Percentiles rank a stretch among this genome's conserved stretches.
These are phyloP conservation scores for Cerrena zonata DNA, from an alignment of 1,284 basidiomycete genomes.

Conservation along the genomic window DNA sequence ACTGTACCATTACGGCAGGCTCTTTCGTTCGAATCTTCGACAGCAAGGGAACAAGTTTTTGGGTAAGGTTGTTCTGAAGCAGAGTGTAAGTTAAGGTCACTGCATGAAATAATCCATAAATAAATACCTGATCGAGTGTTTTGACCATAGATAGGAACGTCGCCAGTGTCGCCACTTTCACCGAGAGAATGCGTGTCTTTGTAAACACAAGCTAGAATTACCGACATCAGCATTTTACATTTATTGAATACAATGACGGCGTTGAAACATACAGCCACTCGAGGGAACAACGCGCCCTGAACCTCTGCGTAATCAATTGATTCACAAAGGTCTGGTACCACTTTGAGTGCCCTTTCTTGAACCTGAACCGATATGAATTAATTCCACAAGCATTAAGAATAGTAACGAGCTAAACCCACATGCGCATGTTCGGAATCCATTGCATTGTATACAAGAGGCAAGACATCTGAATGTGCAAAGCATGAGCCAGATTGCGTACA, in stretches of 20 bases:
- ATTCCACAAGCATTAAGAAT: neutral
- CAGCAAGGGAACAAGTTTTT: conserved; percentile 89
- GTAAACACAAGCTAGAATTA: conserved; percentile 74
- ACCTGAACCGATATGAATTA: conserved; percentile 42
- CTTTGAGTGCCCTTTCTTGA: conserved; percentile 85
- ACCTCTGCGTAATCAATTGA: conserved; percentile 91
- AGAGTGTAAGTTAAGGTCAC: neutral
- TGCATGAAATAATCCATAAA: neutral
- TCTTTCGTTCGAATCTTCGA: conserved; percentile 95
- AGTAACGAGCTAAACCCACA: conserved; percentile 34
- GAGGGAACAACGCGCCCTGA: conserved; percentile 78
- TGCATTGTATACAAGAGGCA: conserved; percentile 92
- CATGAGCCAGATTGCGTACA: neutral
- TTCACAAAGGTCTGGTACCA: conserved; percentile 85
- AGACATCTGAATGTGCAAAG: conserved; percentile 58
- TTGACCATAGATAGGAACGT: conserved; percentile 92
- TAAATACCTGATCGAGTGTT: conserved; percentile 80
- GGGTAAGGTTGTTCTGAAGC: conserved; percentile 71
- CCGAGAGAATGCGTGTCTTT: conserved; percentile 77
- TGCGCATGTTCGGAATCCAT: conserved; percentile 86
- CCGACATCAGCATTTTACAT: neutral
- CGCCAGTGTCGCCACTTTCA: conserved; percentile 84
- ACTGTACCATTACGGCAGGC: conserved; percentile 76
- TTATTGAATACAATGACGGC: neutral
- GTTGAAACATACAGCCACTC: conserved; percentile 66